Evolutionary conservation across 75 land plant genomes (phyloP), one percentile per base, ranked within the genome.

Genomic region (Sequoia sempervirens): DNA sequence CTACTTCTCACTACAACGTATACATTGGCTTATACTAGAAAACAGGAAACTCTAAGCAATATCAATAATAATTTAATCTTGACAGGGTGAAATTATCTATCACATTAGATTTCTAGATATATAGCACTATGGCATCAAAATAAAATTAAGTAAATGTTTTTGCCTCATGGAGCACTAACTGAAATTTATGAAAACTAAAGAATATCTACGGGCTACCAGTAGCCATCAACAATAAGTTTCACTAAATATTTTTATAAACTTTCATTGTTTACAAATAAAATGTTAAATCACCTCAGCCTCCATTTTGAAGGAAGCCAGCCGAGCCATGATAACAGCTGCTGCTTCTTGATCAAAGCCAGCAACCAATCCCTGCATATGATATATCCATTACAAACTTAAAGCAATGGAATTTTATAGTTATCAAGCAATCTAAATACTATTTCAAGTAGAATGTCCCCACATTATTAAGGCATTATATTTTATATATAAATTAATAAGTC

Each of bases 341-440:
- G 99, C 91, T 93, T 98, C 99, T 87, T 98, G 99, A 82, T 98
- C 99, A 90, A 98, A 98, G 10, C 97, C 99, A 81, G 93, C 90
- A 81, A 93, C 83, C 68, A 98, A 86, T 69, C 90, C 98, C 99
- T 96, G 70, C 76, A 41, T 70, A 50, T 50, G 53, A 50, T 50
- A 50, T 50, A 82, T 82, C 32, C 43, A 82, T 43, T n/a, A 2
- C 20, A 76, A 20, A 8, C 26, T 40, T 20, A 26, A 78, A 3
- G 30, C 26, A 2, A 5, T 78, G 20, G 30, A 78, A 41, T 45
- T 78, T 32, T 30, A 78, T n/a, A n/a, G 30, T 45, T 45, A 26
- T 43, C 3, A 10, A 78, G 13, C n/a, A 76, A 43, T 26, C 30
- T 76, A 75, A 17, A 37, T 14, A 38, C 1, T 12, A 26, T 43